Evolutionary conservation across 805 yeast genomes (phyloP).

Genomic region (Clavispora carvajalis): DNA sequence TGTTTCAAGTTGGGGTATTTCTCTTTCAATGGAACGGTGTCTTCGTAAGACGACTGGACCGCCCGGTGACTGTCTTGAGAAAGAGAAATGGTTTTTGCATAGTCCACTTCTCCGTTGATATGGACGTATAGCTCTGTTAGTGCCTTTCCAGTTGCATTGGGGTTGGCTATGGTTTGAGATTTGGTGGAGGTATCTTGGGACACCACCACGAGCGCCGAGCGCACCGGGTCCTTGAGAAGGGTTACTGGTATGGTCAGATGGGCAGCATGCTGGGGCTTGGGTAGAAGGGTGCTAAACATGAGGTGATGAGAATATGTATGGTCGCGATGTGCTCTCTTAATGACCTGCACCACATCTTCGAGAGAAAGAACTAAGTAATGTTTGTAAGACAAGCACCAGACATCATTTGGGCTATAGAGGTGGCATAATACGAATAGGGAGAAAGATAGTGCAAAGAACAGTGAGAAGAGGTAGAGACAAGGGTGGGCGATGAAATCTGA

Average conservation of each 20-base stretch:
- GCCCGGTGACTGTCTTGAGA: not conserved
- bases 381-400: too few relatives aligned
- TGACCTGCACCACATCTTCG: too few relatives aligned
- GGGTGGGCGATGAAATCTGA: too few relatives aligned
- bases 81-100: not conserved
- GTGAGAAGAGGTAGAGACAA: too few relatives aligned
- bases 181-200: not conserved
- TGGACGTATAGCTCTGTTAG: constrained; percentile 21
- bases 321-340: too few relatives aligned
- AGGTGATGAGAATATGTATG: too few relatives aligned
- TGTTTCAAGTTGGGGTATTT: constrained; percentile 34
- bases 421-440: too few relatives aligned
- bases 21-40: constrained; percentile 54
- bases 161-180: not conserved
- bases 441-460: too few relatives aligned
- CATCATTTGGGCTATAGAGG: too few relatives aligned
- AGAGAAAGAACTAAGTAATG: too few relatives aligned
- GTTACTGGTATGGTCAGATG: constrained; percentile 12
- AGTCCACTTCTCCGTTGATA: constrained; percentile 18
- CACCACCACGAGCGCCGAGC: not conserved
- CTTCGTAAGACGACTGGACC: constrained; percentile 47
- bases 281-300: constrained; percentile 34
- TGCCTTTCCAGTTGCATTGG: constrained; percentile 3
- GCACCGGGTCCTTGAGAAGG: constrained; percentile 5
- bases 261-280: constrained; percentile 26